Evolutionary conservation across 2,329 filamentous ascomycete genomes (phyloP), one percentile per base, ranked within the genome.

Genomic region (Colletotrichum sp.): DNA sequence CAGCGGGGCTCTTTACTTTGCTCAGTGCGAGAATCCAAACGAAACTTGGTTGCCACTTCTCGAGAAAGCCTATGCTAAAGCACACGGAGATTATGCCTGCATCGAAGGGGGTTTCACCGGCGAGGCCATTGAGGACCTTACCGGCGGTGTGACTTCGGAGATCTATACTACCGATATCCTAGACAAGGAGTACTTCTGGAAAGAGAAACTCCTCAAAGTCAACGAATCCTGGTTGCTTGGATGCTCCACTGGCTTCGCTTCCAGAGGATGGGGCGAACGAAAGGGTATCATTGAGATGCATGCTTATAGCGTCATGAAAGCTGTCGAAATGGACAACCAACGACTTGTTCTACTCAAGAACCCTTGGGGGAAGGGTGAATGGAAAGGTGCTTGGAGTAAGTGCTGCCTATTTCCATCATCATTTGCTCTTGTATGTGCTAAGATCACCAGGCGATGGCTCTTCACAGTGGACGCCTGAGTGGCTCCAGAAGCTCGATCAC

Each of bases 21-120:
- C 93, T 0, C 92, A 94, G 79, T 95, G 93, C 81, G 89, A 90
- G 73, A 90, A 94, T 76, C 90, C 92, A 4, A 94, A 95, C 78
- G 93, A 96, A 81, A 96, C 93, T 0, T 96, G 94, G 94, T 86
- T 96, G 34, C 93, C 94, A 1, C 86, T 96, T 27, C 87, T 96
- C 1, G 94, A 96, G 78, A 96, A 96, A 81, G 93, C 93, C 2
- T 95, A 94, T 78, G 94, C 94, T 21, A 96, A 96, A 80, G 93
- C 93, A 0, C 94, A 96, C 75, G 94, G 93, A 6, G 94, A 97
- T 79, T 97, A 93, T 77, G 90, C 88, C 21, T 89, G 93, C 2
- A 94, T 97, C 38, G 89, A 93, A 54, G 93, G 94, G 8, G 94
- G 94, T 0, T 95, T 92, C 80, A 86, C 86, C 13, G 87, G 90